A percentile compares a stretch with the other conserved stretches of the same genome.
These are phyloP conservation scores for Fagopyrum esculentum DNA, from an alignment of 148 eudicot genomes.

Conservation along the genomic window DNA sequence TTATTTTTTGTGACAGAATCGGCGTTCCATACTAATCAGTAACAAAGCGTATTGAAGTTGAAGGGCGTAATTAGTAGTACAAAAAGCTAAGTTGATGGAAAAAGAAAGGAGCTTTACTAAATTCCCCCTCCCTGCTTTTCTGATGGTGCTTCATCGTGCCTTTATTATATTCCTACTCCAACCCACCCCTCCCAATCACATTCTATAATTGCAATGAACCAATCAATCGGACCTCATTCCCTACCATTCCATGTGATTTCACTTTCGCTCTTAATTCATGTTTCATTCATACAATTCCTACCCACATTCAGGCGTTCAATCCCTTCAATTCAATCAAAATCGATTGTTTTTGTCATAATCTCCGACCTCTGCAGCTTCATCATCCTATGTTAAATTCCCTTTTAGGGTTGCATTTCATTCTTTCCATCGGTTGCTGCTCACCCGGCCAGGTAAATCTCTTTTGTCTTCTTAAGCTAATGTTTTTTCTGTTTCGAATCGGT, in stretches of 20 bases:
- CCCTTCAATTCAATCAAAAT: not conserved
- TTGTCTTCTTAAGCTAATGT: not conserved
- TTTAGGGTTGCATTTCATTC: not conserved
- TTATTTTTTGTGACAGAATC: too few species aligned
- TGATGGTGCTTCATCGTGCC: constrained; percentile 11
- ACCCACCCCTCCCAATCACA: not conserved
- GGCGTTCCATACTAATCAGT: too few species aligned
- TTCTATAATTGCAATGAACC: constrained; percentile 2
- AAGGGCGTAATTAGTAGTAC: constrained; percentile 1
- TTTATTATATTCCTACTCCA: constrained; percentile 13
- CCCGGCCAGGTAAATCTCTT: constrained; percentile 2
- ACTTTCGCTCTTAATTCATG: not conserved
- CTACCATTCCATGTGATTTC: constrained; percentile 3
- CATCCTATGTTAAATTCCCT: not conserved
- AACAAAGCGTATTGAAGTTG: not conserved
- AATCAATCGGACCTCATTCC: constrained; percentile 3
- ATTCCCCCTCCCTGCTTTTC: not conserved
- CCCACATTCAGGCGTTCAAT: not conserved
- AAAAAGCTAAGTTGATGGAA: not conserved
- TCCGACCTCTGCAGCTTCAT: not conserved
- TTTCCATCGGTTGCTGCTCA: not conserved
- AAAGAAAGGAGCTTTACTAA: constrained; percentile 10
- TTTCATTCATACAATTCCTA: not conserved
- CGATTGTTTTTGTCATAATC: not conserved
- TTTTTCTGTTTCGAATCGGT: not conserved